Conservation (phyloP, 352 stramenopile species). For the Phytophthora hibernalis region DNA sequence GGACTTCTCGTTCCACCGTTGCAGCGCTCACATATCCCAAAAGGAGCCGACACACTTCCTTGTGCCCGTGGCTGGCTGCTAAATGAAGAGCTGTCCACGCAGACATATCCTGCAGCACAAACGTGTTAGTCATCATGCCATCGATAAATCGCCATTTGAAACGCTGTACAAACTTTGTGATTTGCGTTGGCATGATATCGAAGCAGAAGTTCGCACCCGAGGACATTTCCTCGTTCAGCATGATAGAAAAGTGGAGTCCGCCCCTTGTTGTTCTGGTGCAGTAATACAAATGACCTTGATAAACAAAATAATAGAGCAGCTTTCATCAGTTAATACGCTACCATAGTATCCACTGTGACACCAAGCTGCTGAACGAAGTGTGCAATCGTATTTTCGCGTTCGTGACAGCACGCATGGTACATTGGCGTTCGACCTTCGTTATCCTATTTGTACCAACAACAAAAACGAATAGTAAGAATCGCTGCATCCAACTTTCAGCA, state of each 20-base stretch:
- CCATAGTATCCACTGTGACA: constrained; percentile 34
- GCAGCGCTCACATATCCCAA: constrained; percentile 27
- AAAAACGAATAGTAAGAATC: background rate
- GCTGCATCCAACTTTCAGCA: background rate
- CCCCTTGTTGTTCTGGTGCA: constrained; percentile 45
- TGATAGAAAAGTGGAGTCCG: constrained; percentile 56
- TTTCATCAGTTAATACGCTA: constrained; percentile 7
- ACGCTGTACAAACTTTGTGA: constrained; percentile 34
- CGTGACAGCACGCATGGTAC: constrained; percentile 52
- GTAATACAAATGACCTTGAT: background rate
- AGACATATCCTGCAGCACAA: constrained; percentile 44
- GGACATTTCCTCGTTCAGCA: constrained; percentile 52
- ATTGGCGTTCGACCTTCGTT: constrained; percentile 51
- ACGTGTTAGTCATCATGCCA: background rate
- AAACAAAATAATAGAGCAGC: background rate
- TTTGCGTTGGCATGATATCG: constrained; percentile 47
- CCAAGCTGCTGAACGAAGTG: constrained; percentile 44
- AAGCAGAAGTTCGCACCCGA: constrained; percentile 50
- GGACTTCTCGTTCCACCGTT: constrained; percentile 35
- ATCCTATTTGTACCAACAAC: constrained; percentile 41
- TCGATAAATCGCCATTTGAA: background rate
- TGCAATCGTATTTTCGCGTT: constrained; percentile 46
- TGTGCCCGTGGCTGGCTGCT: constrained; percentile 49
- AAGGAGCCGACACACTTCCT: constrained; percentile 50
- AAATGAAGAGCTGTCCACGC: constrained; percentile 56